Conservation (phyloP, 2,329 filamentous ascomycete genomes). For the Fusarium chuoi region DNA sequence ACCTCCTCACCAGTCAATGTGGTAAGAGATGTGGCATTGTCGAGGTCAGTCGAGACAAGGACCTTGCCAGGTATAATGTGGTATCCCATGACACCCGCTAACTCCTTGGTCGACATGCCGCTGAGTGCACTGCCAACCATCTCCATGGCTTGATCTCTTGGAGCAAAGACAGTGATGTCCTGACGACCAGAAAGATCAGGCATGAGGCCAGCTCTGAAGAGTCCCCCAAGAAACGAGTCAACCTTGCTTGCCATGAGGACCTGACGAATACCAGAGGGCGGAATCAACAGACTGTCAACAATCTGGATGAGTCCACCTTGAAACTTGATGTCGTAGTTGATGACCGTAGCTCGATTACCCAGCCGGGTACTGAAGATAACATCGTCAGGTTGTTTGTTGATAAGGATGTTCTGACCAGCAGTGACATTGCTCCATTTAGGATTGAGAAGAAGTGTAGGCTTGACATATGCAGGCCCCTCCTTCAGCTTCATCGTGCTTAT, state of each 20-base stretch:
- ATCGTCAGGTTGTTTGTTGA: conserved; percentile 56
- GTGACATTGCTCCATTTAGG: conserved; percentile 60
- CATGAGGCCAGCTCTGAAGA: conserved; percentile 49
- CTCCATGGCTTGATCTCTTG: conserved; percentile 68
- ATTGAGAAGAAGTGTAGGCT: conserved; percentile 56
- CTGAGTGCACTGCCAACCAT: conserved; percentile 63
- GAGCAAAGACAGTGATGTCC: conserved; percentile 71
- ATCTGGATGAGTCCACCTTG: conserved; percentile 62
- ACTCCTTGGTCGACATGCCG: conserved; percentile 57
- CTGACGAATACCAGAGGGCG: conserved; percentile 59
- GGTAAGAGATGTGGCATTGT: conserved; percentile 44
- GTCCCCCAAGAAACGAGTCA: conserved; percentile 52
- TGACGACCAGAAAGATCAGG: conserved; percentile 54
- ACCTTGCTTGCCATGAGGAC: conserved; percentile 60
- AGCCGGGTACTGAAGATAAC: conserved; percentile 62
- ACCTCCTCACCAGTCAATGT: conserved; percentile 53
- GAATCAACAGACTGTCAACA: conserved; percentile 62
- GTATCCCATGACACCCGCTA: conserved; percentile 68
- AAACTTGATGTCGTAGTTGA: conserved; percentile 58
- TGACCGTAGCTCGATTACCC: conserved; percentile 56
- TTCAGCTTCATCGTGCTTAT: conserved; percentile 54
- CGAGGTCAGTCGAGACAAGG: conserved; percentile 58
- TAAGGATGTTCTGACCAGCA: conserved; percentile 59
- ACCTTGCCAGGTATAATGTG: conserved; percentile 70
- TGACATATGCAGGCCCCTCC: conserved; percentile 52